A percentile compares a stretch with the other conserved stretches of the same genome.
These are phyloP conservation scores for Dictyostelium brefeldianum DNA, from an alignment of 78 protist genomes.

Conservation along the genomic window DNA sequence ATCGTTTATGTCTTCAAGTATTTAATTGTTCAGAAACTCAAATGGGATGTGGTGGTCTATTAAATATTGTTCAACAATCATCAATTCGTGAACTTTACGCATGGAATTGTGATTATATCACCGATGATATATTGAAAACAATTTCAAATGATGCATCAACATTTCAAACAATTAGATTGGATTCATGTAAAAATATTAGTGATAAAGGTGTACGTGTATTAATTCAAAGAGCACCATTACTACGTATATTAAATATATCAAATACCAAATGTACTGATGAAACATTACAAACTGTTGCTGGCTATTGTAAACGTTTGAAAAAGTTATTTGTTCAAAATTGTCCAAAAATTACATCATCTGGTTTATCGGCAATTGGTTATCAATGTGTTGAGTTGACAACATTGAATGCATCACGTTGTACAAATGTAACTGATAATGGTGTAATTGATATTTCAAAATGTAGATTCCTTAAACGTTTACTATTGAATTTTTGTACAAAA, in stretches of 20 bases:
- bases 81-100: constrained; percentile 38
- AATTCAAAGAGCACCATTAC: background rate
- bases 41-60: constrained; percentile 28
- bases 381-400: constrained; percentile 29
- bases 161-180: constrained; percentile 32
- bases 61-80: constrained; percentile 15
- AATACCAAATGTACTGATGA: constrained; percentile 30
- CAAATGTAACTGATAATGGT: constrained; percentile 14
- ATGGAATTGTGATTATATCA: constrained; percentile 38
- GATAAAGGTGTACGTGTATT: constrained; percentile 54
- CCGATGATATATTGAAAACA: constrained; percentile 32
- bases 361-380: background rate
- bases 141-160: background rate
- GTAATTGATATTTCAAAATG: constrained; percentile 40
- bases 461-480: constrained; percentile 17
- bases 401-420: constrained; percentile 5
- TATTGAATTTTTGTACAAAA: background rate
- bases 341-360: background rate
- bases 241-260: constrained; percentile 28
- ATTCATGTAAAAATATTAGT: constrained; percentile 44
- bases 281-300: constrained; percentile 13
- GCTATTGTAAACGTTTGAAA: constrained; percentile 22
- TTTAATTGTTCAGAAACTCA: constrained; percentile 50
- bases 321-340: constrained; percentile 10
- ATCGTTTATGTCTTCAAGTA: constrained; percentile 14